These are phyloP conservation scores for Candida fluviatilis DNA, from an alignment of 805 yeast species.

Conservation along the genomic window DNA sequence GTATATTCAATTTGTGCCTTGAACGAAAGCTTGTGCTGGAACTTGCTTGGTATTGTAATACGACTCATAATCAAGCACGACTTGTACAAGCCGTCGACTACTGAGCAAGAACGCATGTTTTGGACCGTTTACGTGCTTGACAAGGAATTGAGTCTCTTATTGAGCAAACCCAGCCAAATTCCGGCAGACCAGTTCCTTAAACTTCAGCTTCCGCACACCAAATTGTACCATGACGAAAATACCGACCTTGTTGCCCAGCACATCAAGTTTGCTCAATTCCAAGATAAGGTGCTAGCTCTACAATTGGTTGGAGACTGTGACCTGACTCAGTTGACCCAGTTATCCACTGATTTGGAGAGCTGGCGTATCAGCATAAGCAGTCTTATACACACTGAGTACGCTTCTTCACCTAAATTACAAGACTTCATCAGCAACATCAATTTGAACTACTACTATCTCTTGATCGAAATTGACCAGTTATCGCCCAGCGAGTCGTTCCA, in stretches of 20 bases:
- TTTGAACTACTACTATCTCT: slow-evolving; percentile 35
- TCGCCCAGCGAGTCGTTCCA: slow-evolving; percentile 35
- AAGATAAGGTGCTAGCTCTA: slow-evolving; percentile 19
- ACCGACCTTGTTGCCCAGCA: slow-evolving; percentile 16
- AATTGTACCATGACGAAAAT: slow-evolving; percentile 20
- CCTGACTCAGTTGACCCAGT: slow-evolving; percentile 9
- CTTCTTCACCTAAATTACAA: slow-evolving; percentile 24
- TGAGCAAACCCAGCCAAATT: slow-evolving; percentile 32
- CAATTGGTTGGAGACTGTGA: slow-evolving; percentile 2
- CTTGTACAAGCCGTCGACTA: slow-evolving; percentile 11
- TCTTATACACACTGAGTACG: slow-evolving; percentile 22
- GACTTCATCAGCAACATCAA: slow-evolving; percentile 31
- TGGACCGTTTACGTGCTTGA: slow-evolving; percentile 39
- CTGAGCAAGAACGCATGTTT: slow-evolving; percentile 18
- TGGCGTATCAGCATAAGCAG: slow-evolving; percentile 33
- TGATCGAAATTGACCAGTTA: slow-evolving; percentile 38
- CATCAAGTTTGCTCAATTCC: slow-evolving; percentile 17
- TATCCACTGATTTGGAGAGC: slow-evolving; percentile 31
- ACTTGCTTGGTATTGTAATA: slow-evolving; percentile 30
- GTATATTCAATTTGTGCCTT: slow-evolving; percentile 27
- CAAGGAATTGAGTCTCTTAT: slow-evolving; percentile 32
- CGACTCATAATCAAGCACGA: slow-evolving; percentile 21
- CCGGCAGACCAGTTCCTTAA: slow-evolving; percentile 21
- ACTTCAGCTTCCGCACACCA: slow-evolving; percentile 12
- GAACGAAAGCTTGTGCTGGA: slow-evolving; percentile 28